Evolutionary conservation across 306 rosid genomes (phyloP).

Genomic region (Cajanus cajan): DNA sequence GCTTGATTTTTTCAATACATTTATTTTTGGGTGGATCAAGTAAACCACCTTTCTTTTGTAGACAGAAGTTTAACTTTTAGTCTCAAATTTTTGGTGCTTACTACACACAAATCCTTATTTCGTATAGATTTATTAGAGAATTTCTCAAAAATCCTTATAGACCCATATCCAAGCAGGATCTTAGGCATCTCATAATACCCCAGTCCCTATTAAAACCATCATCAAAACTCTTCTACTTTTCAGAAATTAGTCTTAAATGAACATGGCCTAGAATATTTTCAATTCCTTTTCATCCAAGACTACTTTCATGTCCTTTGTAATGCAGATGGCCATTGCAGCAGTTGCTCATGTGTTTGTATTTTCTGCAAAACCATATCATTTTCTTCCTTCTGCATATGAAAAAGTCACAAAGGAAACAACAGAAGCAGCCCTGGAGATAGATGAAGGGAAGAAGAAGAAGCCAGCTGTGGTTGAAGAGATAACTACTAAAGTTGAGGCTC

Average conservation of each 20-base stretch:
- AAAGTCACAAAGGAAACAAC: conserved; percentile 44
- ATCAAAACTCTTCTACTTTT: not conserved
- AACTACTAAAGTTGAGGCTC: conserved; percentile 58
- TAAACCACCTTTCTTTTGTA: not conserved
- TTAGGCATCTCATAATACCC: too few relatives aligned
- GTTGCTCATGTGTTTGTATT: conserved; percentile 78
- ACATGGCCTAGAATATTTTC: not conserved
- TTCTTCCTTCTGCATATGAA: conserved; percentile 38
- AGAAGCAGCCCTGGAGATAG: conserved; percentile 39
- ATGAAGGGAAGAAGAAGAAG: conserved; percentile 41
- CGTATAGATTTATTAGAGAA: too few relatives aligned
- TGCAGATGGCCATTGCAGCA: conserved; percentile 97
- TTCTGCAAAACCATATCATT: conserved; percentile 59
- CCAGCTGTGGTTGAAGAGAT: conserved; percentile 48
- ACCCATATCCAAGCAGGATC: too few relatives aligned
- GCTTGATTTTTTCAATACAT: not conserved
- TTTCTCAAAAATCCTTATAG: too few relatives aligned
- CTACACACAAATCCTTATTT: not conserved
- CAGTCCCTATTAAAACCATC: too few relatives aligned
- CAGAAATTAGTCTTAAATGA: not conserved
- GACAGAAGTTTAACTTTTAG: not conserved
- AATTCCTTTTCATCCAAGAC: not conserved
- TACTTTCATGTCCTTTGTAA: conserved; percentile 25
- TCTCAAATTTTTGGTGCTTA: not conserved
- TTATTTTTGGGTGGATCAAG: not conserved